phyloP scores from a whole-genome alignment of 805 yeast species.

The Suhomyces kilbournensis region DNA sequence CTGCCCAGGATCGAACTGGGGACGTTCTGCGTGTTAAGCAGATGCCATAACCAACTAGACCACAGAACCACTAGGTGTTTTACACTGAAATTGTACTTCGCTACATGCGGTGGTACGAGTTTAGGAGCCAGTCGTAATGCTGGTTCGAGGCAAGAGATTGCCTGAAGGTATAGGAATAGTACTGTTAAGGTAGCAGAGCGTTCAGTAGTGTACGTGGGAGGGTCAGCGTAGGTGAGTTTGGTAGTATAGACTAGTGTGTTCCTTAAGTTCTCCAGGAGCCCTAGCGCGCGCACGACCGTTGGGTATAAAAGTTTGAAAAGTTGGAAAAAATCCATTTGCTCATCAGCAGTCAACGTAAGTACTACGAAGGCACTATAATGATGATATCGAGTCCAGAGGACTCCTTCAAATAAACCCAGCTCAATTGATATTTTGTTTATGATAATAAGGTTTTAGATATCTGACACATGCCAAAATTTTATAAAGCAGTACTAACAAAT shows the following conservation, averaged over 20 bases:
- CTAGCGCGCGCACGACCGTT: background rate
- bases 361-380: slow-evolving; percentile 13
- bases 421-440: slow-evolving; percentile 43
- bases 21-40: slow-evolving; percentile 99
- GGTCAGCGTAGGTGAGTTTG: background rate
- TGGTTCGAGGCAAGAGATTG: background rate
- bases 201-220: background rate
- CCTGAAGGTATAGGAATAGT: no score
- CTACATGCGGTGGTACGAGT: background rate
- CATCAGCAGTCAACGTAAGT: slow-evolving; percentile 1
- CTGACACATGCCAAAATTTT: slow-evolving; percentile 13
- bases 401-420: slow-evolving; percentile 41
- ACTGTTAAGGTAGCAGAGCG: background rate
- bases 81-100: background rate
- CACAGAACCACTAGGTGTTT: slow-evolving; percentile 65
- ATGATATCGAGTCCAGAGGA: slow-evolving; percentile 40
- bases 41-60: slow-evolving; percentile 99
- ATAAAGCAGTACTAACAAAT: background rate
- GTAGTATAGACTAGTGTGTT: background rate
- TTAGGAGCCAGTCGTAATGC: no score
- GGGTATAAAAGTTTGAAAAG: background rate
- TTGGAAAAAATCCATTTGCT: background rate
- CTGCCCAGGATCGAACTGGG: slow-evolving; percentile 99
- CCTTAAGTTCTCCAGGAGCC: background rate
- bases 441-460: slow-evolving; percentile 31